Conservation (phyloP, 345 rosid genomes). For the Syzygium oleosum region DNA sequence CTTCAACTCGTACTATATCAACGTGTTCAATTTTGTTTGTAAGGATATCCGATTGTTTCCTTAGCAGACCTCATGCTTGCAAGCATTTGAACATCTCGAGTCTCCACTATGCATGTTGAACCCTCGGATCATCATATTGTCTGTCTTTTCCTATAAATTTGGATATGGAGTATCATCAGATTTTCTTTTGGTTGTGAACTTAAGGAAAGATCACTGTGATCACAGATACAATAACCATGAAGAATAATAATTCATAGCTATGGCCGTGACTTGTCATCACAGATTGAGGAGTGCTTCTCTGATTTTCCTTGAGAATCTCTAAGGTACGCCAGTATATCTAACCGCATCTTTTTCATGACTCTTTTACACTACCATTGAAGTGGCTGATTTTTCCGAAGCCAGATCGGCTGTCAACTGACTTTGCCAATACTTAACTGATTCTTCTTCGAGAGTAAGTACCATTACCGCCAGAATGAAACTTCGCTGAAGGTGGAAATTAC, state of each 20-base stretch:
- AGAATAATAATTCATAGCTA: not conserved
- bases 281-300: not conserved
- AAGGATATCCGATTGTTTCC: not conserved
- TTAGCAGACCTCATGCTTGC: not conserved
- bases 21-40: not conserved
- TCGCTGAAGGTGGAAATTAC: not conserved
- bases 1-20: not conserved
- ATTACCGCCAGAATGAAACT: not conserved
- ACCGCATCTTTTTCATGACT: not conserved
- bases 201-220: too few species aligned
- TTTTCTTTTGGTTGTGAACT: not conserved
- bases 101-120: slow-evolving; percentile 44
- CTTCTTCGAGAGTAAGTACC: not conserved
- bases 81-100: slow-evolving; percentile 29
- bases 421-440: not conserved
- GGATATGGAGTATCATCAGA: not conserved
- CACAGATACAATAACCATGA: too few species aligned
- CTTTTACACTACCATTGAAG: not conserved
- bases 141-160: not conserved
- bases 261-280: not conserved
- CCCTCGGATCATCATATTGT: slow-evolving; percentile 8
- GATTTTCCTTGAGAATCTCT: not conserved
- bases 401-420: not conserved
- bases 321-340: not conserved
- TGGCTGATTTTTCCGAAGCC: not conserved